Conservation (phyloP, 2,329 filamentous ascomycete species). For the Sclerotinia minor region DNA sequence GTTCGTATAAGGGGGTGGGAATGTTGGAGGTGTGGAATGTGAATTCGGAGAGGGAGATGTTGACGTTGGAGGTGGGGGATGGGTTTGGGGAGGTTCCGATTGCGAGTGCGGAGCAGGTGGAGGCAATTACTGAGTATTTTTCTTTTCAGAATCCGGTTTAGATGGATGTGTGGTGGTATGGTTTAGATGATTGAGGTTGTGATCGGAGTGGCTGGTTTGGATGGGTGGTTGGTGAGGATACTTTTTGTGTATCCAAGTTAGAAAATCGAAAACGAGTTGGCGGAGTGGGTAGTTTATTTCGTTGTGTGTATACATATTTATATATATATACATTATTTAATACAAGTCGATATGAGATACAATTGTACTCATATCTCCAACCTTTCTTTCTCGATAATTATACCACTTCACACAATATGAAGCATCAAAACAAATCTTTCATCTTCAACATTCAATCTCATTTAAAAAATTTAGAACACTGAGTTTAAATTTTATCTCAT, state of each 20-base stretch:
- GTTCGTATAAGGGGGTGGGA: constrained; percentile 1
- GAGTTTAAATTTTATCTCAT: no score
- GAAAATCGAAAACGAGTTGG: neutral
- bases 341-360: neutral
- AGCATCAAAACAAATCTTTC: no score
- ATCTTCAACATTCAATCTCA: no score
- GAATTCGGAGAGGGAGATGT: neutral
- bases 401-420: no score
- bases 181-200: no score
- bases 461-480: no score
- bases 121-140: constrained; percentile 3
- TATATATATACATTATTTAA: neutral
- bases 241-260: neutral
- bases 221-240: neutral
- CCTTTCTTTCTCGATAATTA: no score
- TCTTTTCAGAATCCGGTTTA: constrained; percentile 1
- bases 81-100: constrained; percentile 13
- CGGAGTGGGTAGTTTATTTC: neutral
- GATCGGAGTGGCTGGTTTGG: no score
- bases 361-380: neutral
- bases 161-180: neutral
- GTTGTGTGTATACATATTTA: no score
- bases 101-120: constrained; percentile 6
- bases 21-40: constrained; percentile 2
- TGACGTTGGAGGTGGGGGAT: constrained; percentile 11